phyloP scores from a whole-genome alignment of 352 stramenopile species.

The Phytophthora tentaculata region DNA sequence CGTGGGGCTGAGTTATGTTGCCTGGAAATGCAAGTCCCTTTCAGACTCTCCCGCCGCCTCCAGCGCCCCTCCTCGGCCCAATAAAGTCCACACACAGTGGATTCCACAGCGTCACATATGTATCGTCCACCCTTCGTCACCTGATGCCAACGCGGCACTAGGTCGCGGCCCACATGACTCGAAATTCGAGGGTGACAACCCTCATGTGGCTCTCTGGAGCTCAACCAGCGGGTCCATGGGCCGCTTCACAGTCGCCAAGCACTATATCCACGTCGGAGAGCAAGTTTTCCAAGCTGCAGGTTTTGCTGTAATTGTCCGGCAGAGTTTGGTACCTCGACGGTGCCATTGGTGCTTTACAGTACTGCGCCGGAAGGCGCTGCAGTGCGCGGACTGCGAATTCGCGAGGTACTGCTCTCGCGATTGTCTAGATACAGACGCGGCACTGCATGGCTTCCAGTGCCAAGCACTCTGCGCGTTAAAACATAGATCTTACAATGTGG shows the following conservation, averaged over 20 bases:
- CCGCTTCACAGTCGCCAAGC: conserved; percentile 44
- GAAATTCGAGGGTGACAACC: conserved; percentile 31
- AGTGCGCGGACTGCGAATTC: conserved; percentile 60
- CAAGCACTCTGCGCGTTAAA: conserved; percentile 34
- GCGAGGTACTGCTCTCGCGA: conserved; percentile 57
- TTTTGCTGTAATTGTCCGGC: conserved; percentile 58
- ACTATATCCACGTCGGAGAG: conserved; percentile 34
- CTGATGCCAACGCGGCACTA: conserved; percentile 23
- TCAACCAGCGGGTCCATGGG: conserved; percentile 22
- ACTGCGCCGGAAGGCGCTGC: conserved; percentile 53
- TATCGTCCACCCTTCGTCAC: conserved; percentile 6
- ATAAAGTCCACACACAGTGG: conserved; percentile 32
- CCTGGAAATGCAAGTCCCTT: conserved; percentile 33
- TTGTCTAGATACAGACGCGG: conserved; percentile 49
- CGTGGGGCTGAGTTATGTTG: conserved; percentile 27
- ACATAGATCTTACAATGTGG: background rate
- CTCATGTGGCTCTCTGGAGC: conserved; percentile 34
- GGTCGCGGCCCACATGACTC: conserved; percentile 12
- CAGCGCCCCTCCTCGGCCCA: background rate
- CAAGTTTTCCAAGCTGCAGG: conserved; percentile 46
- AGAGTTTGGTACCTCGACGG: conserved; percentile 31
- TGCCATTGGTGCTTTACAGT: conserved; percentile 72
- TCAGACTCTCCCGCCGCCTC: background rate
- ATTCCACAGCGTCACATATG: conserved; percentile 23
- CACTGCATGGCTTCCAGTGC: conserved; percentile 65